Evolutionary conservation across 129 eudicot species (phyloP).

Genomic region (Saussurea involucrata): DNA sequence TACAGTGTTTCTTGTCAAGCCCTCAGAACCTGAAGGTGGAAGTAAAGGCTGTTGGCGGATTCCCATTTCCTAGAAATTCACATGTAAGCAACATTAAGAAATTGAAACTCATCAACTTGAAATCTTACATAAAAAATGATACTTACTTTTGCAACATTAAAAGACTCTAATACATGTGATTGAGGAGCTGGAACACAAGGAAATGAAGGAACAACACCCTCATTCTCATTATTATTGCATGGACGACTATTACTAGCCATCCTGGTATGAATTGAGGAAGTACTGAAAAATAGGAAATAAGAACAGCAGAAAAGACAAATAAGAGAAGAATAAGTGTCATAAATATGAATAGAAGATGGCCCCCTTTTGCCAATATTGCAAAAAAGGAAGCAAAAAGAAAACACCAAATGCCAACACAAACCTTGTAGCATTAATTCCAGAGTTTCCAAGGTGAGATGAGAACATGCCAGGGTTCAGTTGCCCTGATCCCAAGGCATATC

Average conservation of each 20-base stretch:
- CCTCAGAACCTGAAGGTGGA: constrained; percentile 22
- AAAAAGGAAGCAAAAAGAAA: not conserved
- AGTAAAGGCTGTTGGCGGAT: constrained; percentile 19
- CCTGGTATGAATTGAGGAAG: constrained; percentile 31
- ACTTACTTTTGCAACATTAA: not conserved
- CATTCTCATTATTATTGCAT: constrained; percentile 34
- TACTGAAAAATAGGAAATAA: constrained; percentile 29
- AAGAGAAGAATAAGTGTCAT: not conserved
- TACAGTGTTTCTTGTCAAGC: constrained; percentile 20
- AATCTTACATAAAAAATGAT: not conserved
- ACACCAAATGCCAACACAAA: constrained; percentile 6
- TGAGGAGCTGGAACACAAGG: constrained; percentile 4
- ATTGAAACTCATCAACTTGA: not conserved
- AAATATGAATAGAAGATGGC: not conserved
- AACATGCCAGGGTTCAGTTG: not conserved
- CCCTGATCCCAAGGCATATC: not conserved
- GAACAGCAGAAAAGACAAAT: not conserved
- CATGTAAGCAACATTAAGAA: not conserved
- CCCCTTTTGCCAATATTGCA: not conserved
- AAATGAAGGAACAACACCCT: constrained; percentile 22
- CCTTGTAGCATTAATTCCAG: constrained; percentile 22
- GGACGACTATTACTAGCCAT: constrained; percentile 26
- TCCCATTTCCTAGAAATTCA: constrained; percentile 33
- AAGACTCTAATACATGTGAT: not conserved
- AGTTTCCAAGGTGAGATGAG: not conserved